Evolutionary conservation across 805 yeast species (phyloP), one percentile per base, ranked within the genome.

Genomic region (Candida michaelii): DNA sequence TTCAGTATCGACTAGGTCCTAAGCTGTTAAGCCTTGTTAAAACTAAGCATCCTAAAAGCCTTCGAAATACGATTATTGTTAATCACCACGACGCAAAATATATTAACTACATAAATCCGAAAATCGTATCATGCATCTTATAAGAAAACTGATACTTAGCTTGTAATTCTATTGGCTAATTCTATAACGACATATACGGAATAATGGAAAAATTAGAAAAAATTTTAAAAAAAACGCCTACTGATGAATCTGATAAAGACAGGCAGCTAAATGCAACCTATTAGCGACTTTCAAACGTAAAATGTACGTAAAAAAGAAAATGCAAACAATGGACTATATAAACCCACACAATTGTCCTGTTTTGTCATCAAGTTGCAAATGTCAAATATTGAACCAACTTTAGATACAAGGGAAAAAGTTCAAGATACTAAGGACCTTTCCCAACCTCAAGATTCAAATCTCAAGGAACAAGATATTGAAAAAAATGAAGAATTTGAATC

Each of bases 161-260:
- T n/a, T 5, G 5, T 27, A 27, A n/a, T 13, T 16, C 23, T 16
- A 17, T 13, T n/a, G 30, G 15, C 13, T 13, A 27, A 8, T 27
- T 27, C 5, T 17, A 14, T 5, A 14, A 5, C 5, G 15, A 6
- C 23, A 30, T 16, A 30, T 7, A 15, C 16, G 11, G 3, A n/a
- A n/a, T 11, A 12, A 12, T 13, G 12, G 17, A 4, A 16, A 3
- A 23, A 23, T 21, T 11, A 34, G 15, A 23, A 24, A 34, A 24
- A 23, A 30, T 13, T n/a, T n/a, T n/a, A n/a, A n/a, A 23, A 16
- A 15, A 14, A 34, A 14, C 5, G 13, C 14, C 23, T 34, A 34
- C 29, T 34, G 37, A 34, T 21, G 29, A 34, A 34, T 34, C 29
- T 23, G 37, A 24, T 21, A 34, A 24, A 34, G 14, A 4, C 23